phyloP scores from a whole-genome alignment of 2,329 filamentous ascomycete genomes.

The Lachnellula cervina region DNA sequence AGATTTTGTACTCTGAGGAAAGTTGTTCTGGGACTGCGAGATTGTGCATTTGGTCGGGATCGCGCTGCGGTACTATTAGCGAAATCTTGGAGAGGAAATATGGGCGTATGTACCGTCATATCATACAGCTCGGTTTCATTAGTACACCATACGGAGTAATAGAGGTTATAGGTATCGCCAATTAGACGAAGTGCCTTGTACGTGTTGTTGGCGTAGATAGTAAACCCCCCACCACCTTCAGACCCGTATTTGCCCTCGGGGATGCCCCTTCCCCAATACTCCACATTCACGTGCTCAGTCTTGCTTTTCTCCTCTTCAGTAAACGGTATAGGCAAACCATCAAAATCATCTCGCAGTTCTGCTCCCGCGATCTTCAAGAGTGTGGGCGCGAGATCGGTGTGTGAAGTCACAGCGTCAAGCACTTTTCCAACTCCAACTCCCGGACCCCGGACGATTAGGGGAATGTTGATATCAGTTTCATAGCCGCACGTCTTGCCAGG shows the following conservation, averaged over 20 bases:
- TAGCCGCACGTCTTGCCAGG: constrained; percentile 46
- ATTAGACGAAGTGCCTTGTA: constrained; percentile 44
- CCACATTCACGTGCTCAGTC: constrained; percentile 43
- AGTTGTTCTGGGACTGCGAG: constrained; percentile 33
- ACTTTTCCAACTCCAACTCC: constrained; percentile 40
- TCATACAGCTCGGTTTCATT: constrained; percentile 63
- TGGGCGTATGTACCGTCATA: constrained; percentile 40
- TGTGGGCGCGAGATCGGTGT: constrained; percentile 48
- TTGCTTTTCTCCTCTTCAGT: constrained; percentile 12
- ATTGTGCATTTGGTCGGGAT: constrained; percentile 48
- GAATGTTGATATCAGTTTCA: constrained; percentile 46
- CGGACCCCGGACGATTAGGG: constrained; percentile 53
- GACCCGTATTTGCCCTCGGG: constrained; percentile 18
- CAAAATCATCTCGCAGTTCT: constrained; percentile 37
- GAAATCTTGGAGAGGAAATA: background rate
- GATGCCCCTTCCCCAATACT: constrained; percentile 37
- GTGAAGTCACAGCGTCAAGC: constrained; percentile 43
- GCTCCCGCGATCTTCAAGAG: constrained; percentile 36
- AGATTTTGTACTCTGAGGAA: constrained; percentile 18
- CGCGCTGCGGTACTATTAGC: constrained; percentile 34
- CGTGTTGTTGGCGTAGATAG: constrained; percentile 37
- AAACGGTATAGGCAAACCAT: constrained; percentile 40
- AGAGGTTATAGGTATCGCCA: constrained; percentile 48
- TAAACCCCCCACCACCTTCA: background rate
- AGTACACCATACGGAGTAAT: constrained; percentile 64